Percentiles rank a stretch among this genome's conserved stretches.
These are phyloP conservation scores for Lentinula raphanica DNA, from an alignment of 768 basidiomycete species.

Conservation along the genomic window DNA sequence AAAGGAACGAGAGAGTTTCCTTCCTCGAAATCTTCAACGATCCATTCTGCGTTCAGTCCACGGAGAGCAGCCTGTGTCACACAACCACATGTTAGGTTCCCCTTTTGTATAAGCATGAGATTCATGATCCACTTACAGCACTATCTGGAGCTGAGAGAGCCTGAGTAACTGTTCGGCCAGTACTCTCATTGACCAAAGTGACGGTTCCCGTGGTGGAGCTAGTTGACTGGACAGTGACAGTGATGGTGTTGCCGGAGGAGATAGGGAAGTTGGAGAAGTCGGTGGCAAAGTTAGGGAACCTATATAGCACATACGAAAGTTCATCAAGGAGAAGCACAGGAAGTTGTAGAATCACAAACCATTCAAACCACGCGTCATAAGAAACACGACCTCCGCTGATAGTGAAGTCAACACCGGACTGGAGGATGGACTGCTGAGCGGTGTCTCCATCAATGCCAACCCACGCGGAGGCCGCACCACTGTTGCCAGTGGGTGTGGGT, in stretches of 20 bases:
- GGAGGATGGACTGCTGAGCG: background rate
- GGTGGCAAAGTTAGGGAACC: constrained; percentile 7
- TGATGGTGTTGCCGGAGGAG: constrained; percentile 6
- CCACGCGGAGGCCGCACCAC: constrained; percentile 8
- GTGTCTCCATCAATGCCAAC: constrained; percentile 11
- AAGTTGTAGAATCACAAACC: background rate
- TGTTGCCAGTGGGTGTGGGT: constrained; percentile 1
- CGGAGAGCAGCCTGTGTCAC: background rate
- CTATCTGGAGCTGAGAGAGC: constrained; percentile 1
- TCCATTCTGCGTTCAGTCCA: constrained; percentile 5
- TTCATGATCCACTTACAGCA: background rate
- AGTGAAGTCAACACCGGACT: constrained; percentile 8
- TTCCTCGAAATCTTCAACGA: constrained; percentile 8
- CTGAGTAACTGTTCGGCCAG: background rate
- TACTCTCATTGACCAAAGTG: constrained; percentile 2
- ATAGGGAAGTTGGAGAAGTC: constrained; percentile 1
- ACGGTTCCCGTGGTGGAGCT: constrained; percentile 2
- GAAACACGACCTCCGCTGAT: background rate
- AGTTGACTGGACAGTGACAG: background rate
- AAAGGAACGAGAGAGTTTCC: constrained; percentile 23
- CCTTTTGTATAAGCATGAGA: background rate
- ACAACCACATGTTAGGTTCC: background rate
- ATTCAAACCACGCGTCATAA: constrained; percentile 6
- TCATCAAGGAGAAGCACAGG: background rate
- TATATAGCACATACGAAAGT: background rate